A percentile compares a stretch with the other conserved stretches of the same genome.
Evolutionary conservation across 2,329 filamentous ascomycete genomes (phyloP).

Genomic region (Neofusicoccum umdonicola): DNA sequence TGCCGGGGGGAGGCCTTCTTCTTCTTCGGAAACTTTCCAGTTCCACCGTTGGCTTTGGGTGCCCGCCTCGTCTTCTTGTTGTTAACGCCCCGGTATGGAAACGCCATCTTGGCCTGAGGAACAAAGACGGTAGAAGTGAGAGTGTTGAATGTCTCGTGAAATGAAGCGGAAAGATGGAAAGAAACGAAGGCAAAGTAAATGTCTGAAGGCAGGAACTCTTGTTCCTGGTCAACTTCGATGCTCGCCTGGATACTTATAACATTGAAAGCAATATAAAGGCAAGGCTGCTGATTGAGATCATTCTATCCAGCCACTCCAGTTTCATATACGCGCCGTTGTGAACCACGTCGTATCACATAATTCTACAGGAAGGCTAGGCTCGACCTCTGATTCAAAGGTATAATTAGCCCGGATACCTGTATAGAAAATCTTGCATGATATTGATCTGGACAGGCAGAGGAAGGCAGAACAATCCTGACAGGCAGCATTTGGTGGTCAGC

Average conservation of each 20-base stretch:
- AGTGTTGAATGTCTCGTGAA: not conserved
- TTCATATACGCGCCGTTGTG: not conserved
- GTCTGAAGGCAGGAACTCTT: not conserved
- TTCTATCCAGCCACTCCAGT: not conserved
- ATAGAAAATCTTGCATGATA: not conserved
- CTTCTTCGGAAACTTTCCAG: not conserved
- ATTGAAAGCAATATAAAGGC: not conserved
- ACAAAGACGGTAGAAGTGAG: not conserved
- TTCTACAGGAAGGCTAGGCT: not conserved
- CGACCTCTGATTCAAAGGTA: not conserved
- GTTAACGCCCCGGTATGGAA: not conserved
- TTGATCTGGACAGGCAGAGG: not conserved
- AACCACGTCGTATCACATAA: not conserved
- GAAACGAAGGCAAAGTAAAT: not conserved
- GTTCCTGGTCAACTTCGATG: not conserved
- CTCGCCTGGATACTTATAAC: not conserved
- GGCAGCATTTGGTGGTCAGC: too few relatives aligned
- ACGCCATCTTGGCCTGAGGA: not conserved
- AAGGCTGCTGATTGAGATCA: too few relatives aligned
- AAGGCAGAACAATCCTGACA: not conserved
- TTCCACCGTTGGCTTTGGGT: not conserved
- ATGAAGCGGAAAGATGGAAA: not conserved
- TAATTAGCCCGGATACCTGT: not conserved
- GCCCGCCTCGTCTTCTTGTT: not conserved
- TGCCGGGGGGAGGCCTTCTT: not conserved